Evolutionary conservation across 345 rosid species (phyloP), one percentile per base, ranked within the genome.

Genomic region (Populus euphratica): DNA sequence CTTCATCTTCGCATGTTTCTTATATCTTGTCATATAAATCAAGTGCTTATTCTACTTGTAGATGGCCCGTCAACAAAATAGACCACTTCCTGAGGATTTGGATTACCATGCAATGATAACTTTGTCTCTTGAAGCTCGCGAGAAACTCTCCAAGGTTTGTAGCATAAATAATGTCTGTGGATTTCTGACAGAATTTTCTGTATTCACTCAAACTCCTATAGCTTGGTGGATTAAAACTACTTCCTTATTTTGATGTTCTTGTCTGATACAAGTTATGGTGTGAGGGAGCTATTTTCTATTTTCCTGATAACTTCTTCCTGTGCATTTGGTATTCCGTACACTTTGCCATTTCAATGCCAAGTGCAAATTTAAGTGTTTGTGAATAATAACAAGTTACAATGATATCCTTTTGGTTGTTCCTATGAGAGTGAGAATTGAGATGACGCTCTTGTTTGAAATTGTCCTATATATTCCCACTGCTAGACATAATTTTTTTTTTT

Each of bases 61-160:
- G 99, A 95, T 95, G 93, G 86, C 86, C 72, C 92, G 85, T 81
- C 90, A 95, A 87, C 92, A 92, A 85, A 91, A 91, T 85, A 90
- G 91, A 86, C 86, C 80, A 69, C 94, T 95, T 85, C 93, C 99
- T 23, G 86, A 87, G 11, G 87, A 91, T 90, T 86, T 95, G 89
- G 94, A 93, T 91, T 96, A 96, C 91, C 59, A 83, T 85, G 83
- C 91, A 56, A 89, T 96, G 97, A 87, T 89, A 80, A 93, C 93
- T 47, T 78, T 96, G 79, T 96, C 97, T 6, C 91, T 83, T 56
- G 99, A 96, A 90, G 90, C 98, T 20, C 95, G 98, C 43, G 98
- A 96, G 81, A 96, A 96, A 75, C 93, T 96, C 73, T 92, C 99
- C 73, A 96, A 93, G 98, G 98, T 93, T 49, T 83, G 87, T 83